Conservation (phyloP, 2,329 filamentous ascomycete species). For the Coleophoma eucalyptorum region DNA sequence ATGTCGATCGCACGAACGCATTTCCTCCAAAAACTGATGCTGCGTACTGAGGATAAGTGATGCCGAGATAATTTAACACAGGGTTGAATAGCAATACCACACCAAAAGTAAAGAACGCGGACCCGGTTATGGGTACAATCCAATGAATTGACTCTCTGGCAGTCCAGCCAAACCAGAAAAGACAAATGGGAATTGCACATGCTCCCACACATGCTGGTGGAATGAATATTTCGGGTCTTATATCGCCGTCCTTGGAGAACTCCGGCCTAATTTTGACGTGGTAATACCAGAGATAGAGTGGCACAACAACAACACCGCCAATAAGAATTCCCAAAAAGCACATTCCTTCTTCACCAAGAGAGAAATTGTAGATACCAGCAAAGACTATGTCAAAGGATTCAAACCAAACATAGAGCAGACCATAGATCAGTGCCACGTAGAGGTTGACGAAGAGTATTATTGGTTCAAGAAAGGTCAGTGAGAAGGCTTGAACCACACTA, state of each 20-base stretch:
- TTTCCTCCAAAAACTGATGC: constrained; percentile 33
- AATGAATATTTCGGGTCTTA: constrained; percentile 45
- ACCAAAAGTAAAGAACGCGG: constrained; percentile 34
- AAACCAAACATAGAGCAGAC: constrained; percentile 59
- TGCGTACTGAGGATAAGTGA: constrained; percentile 32
- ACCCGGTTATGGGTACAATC: constrained; percentile 53
- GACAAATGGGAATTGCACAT: constrained; percentile 49
- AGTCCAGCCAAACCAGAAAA: constrained; percentile 59
- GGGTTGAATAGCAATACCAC: constrained; percentile 42
- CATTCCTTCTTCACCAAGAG: constrained; percentile 50
- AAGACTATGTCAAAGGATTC: constrained; percentile 61
- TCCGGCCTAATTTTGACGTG: constrained; percentile 42
- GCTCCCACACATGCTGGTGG: constrained; percentile 48
- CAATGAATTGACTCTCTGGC: constrained; percentile 45
- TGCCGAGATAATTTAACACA: constrained; percentile 36
- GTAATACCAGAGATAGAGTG: constrained; percentile 44
- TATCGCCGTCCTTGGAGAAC: constrained; percentile 42
- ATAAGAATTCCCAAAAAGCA: constrained; percentile 52
- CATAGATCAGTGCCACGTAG: constrained; percentile 59
- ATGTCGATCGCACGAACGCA: constrained; percentile 28
- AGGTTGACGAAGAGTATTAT: constrained; percentile 57
- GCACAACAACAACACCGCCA: constrained; percentile 48
- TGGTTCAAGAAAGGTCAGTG: constrained; percentile 56
- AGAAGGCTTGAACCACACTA: constrained; percentile 53
- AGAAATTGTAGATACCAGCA: constrained; percentile 54